phyloP scores from a whole-genome alignment of 345 rosid species.

The Odontarrhena argentea region DNA sequence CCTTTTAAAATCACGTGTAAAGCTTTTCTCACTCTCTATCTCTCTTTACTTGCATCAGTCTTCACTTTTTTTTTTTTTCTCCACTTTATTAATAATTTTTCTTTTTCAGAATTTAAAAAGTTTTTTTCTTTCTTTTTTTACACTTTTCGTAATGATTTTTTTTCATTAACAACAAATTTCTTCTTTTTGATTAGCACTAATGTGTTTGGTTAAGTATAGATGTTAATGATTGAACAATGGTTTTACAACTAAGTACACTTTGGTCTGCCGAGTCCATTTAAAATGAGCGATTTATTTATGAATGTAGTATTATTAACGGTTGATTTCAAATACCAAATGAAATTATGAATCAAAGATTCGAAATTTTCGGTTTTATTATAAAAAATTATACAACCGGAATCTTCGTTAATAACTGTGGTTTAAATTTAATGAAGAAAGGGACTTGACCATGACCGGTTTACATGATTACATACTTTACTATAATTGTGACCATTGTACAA shows the following conservation, averaged over 20 bases:
- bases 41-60: slow-evolving; percentile 24
- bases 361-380: too few relatives aligned
- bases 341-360: too few relatives aligned
- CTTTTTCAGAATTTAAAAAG: neutral
- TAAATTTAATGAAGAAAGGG: slow-evolving; percentile 32
- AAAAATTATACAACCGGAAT: neutral
- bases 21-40: slow-evolving; percentile 37
- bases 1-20: slow-evolving; percentile 93
- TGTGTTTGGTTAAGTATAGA: slow-evolving; percentile 28
- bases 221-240: neutral
- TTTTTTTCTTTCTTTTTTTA: neutral
- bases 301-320: too few relatives aligned
- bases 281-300: too few relatives aligned
- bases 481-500: slow-evolving; percentile 32
- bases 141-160: slow-evolving; percentile 16
- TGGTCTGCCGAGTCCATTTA: too few relatives aligned
- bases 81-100: slow-evolving; percentile 22
- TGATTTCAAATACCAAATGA: too few relatives aligned
- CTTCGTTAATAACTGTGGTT: neutral
- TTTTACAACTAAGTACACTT: too few relatives aligned
- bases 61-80: neutral
- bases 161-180: slow-evolving; percentile 40
- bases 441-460: slow-evolving; percentile 31
- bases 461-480: slow-evolving; percentile 39
- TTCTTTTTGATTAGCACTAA: slow-evolving; percentile 30